Conservation (phyloP, 805 yeast genomes). For the Hanseniaspora vineae region DNA sequence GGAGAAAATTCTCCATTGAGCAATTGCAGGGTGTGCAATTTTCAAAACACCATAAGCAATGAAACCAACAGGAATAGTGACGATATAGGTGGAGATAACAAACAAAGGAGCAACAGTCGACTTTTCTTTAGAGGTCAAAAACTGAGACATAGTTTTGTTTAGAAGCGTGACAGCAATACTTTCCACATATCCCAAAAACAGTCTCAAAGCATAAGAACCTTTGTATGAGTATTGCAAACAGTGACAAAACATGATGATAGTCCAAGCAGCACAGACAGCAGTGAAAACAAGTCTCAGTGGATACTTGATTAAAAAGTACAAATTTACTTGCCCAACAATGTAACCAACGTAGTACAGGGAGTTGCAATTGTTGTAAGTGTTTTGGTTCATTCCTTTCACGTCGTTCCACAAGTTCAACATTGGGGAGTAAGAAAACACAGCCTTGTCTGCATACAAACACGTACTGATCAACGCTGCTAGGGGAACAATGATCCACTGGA, state of each 20-base stretch:
- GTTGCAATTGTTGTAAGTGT: slow-evolving; percentile 3
- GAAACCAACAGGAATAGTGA: slow-evolving; percentile 30
- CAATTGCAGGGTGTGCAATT: slow-evolving; percentile 9
- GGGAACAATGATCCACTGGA: slow-evolving; percentile 1
- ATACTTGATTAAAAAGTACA: slow-evolving; percentile 1
- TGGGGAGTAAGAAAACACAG: slow-evolving; percentile 3
- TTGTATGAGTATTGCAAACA: slow-evolving; percentile 1
- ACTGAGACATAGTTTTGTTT: slow-evolving; percentile 29
- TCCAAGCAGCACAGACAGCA: slow-evolving; percentile 1
- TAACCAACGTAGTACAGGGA: slow-evolving; percentile 5
- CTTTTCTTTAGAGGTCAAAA: slow-evolving; percentile 27
- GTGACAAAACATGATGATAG: slow-evolving; percentile 1
- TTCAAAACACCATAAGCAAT: slow-evolving; percentile 22
- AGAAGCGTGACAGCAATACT: slow-evolving; percentile 29
- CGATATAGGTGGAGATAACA: slow-evolving; percentile 21
- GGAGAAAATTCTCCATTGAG: slow-evolving; percentile 39
- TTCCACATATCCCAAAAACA: slow-evolving; percentile 34
- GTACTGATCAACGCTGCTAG: slow-evolving; percentile 3
- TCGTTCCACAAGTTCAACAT: slow-evolving; percentile 5
- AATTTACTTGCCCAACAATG: slow-evolving; percentile 3
- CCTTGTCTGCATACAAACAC: slow-evolving; percentile 5
- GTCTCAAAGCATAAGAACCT: slow-evolving; percentile 23
- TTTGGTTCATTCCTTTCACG: neutral
- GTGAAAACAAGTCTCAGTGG: slow-evolving; percentile 3
- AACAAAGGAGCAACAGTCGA: slow-evolving; percentile 32